Evolutionary conservation across 352 stramenopile genomes (phyloP).

Genomic region (Aphanomyces stellatus): DNA sequence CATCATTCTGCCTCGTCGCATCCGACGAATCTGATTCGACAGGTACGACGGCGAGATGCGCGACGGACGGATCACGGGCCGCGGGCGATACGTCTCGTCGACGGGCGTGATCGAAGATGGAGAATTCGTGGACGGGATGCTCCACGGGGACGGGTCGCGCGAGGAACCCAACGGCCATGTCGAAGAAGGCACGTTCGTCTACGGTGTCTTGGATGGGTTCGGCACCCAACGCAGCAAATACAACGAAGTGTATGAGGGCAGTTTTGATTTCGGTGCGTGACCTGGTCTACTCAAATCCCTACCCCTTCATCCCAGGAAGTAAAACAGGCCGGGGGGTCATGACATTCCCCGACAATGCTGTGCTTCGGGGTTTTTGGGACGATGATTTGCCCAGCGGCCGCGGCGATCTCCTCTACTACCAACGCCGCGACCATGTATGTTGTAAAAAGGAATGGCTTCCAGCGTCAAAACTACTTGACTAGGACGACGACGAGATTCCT

Average conservation of each 20-base stretch:
- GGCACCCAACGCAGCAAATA: constrained; percentile 31
- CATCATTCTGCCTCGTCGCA: background rate
- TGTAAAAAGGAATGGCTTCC: no score
- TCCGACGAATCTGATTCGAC: background rate
- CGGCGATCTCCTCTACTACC: constrained; percentile 45
- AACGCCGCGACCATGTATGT: background rate
- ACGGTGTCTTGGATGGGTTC: constrained; percentile 39
- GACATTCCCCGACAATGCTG: constrained; percentile 27
- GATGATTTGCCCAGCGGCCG: constrained; percentile 52
- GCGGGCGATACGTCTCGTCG: constrained; percentile 47
- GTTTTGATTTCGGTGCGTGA: constrained; percentile 44
- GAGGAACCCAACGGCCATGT: constrained; percentile 33
- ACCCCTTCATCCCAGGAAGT: no score
- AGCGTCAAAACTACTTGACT: no score
- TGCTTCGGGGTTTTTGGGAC: constrained; percentile 56
- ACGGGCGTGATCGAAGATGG: constrained; percentile 58
- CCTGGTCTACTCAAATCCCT: no score
- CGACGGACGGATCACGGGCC: constrained; percentile 45
- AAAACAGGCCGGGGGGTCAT: constrained; percentile 30
- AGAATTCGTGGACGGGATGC: constrained; percentile 40
- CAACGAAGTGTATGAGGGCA: constrained; percentile 49
- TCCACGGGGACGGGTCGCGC: constrained; percentile 39
- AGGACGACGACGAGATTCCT: background rate
- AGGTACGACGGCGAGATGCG: constrained; percentile 56
- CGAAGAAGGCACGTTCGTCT: constrained; percentile 37